Evolutionary conservation across 2,329 filamentous ascomycete species (phyloP), one percentile per base, ranked within the genome.

Genomic region (Cryphonectria naterciae): DNA sequence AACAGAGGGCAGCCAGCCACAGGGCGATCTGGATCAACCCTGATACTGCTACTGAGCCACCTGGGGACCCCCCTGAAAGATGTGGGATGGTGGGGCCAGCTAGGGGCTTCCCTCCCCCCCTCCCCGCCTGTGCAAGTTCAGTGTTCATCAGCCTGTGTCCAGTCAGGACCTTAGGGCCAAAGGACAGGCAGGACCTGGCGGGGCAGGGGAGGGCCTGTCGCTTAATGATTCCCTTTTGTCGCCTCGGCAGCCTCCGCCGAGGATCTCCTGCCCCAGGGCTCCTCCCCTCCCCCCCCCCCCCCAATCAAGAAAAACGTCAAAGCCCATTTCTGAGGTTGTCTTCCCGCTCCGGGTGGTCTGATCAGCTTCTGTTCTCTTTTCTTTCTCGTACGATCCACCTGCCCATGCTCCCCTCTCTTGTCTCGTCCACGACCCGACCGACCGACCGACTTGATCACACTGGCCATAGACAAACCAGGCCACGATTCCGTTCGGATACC

Each of bases 351-450:
- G 61, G 61, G 39, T 64, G 61, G 61, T 41, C n/a, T 64, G 37
- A 41, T 66, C 43, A 35, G 37, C 49, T 52, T 25, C 39, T 66
- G 46, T 35, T 66, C 49, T 56, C 49, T 66, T 66, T 66, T 66
- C 49, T 66, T 66, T 66, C 49, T 66, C 49, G 46, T 66, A 65
- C 63, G 63, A 65, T 65, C 63, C 17, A 65, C 63, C 63, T 28
- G 63, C 63, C 63, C 63, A 65, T 65, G 58, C 41, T 65, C 28
- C 39, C 22, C 10, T 32, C 43, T 46, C 61, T 63, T 64, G n/a
- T 46, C 37, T 46, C 35, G 37, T 41, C 37, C 58, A 25, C 37
- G 22, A 41, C 4, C 61, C 61, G 11, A 46, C 61, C 61, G 39
- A 17, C n/a, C 61, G 61, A 64, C 37, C 25, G 35, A 39, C 61